A percentile compares a stretch with the other conserved stretches of the same genome.
Evolutionary conservation across 192 early-diverging fungal genomes (phyloP).

Genomic region (Thoreauomyces humboldtii): DNA sequence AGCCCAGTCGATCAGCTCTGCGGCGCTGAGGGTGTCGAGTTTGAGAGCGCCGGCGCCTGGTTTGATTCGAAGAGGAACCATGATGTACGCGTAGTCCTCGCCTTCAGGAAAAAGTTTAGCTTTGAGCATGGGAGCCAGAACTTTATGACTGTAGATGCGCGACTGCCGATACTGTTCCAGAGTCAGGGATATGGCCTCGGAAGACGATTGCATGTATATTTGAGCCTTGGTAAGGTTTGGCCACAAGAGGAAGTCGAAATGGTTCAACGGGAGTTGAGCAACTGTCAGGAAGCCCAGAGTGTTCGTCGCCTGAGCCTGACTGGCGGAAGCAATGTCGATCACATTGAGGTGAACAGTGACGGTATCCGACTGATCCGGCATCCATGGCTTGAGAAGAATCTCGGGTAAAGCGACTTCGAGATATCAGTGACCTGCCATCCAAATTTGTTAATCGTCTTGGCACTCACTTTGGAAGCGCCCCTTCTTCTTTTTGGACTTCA

Average conservation of each 20-base stretch:
- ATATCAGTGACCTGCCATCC: too few relatives aligned
- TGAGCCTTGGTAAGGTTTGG: conserved; percentile 9
- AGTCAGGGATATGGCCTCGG: neutral
- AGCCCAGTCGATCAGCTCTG: conserved; percentile 19
- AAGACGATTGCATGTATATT: conserved; percentile 12
- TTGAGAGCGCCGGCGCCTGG: neutral
- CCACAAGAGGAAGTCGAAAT: conserved; percentile 20
- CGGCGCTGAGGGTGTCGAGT: neutral
- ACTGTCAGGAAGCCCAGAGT: conserved; percentile 17
- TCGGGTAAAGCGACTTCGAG: conserved; percentile 2
- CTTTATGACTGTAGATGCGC: neutral
- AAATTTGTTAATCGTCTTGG: too few relatives aligned
- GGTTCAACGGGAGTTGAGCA: neutral
- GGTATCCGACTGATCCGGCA: conserved; percentile 3
- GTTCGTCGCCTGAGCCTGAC: neutral
- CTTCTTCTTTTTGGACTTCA: conserved; percentile 16
- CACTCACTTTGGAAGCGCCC: conserved; percentile 2
- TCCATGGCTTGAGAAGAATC: conserved; percentile 2
- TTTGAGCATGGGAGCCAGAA: conserved; percentile 23
- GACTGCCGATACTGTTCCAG: conserved; percentile 5
- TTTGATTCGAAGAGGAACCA: conserved; percentile 9
- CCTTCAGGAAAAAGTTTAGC: conserved; percentile 7
- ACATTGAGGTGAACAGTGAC: conserved; percentile 16
- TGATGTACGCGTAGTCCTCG: conserved; percentile 3
- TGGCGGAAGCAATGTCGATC: neutral